phyloP scores from a whole-genome alignment of 1,284 basidiomycete species.

The Volvariella surrecta region DNA sequence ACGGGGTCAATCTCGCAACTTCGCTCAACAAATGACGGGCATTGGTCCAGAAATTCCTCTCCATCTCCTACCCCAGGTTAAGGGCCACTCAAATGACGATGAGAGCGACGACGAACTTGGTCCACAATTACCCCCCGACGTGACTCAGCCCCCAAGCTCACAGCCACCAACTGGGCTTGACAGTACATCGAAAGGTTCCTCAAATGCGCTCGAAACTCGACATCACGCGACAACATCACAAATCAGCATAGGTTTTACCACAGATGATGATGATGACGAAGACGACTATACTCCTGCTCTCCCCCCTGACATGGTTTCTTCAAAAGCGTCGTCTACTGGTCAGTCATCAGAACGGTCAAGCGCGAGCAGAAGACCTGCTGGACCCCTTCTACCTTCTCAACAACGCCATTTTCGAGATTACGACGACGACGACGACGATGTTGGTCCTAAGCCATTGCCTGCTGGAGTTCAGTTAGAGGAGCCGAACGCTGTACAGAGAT shows the following conservation, averaged over 20 bases:
- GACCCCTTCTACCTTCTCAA: conserved; percentile 24
- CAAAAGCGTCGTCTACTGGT: conserved; percentile 15
- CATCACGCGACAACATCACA: conserved; percentile 13
- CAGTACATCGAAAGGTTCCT: too few relatives aligned
- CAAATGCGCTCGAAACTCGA: not conserved
- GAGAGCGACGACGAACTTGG: conserved; percentile 18
- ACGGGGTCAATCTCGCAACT: too few relatives aligned
- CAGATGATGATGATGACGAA: conserved; percentile 43
- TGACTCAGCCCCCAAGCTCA: conserved; percentile 8
- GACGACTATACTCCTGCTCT: conserved; percentile 38
- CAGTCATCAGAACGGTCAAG: conserved; percentile 19
- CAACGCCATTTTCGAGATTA: conserved; percentile 21
- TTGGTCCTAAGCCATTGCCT: conserved; percentile 67
- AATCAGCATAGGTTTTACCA: conserved; percentile 11
- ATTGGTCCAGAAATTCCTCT: conserved; percentile 46
- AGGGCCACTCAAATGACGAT: conserved; percentile 13
- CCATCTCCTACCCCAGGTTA: conserved; percentile 22
- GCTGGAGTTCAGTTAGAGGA: conserved; percentile 25
- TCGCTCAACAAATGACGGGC: conserved; percentile 23
- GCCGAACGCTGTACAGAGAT: conserved; percentile 63
- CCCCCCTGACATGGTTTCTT: conserved; percentile 21
- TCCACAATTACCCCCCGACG: conserved; percentile 21
- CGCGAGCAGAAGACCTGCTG: conserved; percentile 17
- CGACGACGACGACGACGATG: conserved; percentile 58
- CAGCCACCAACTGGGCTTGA: not conserved